Percentiles rank a stretch among this genome's conserved stretches.
Conservation (phyloP, 352 stramenopile genomes). For the Phytopythium vexans region DNA sequence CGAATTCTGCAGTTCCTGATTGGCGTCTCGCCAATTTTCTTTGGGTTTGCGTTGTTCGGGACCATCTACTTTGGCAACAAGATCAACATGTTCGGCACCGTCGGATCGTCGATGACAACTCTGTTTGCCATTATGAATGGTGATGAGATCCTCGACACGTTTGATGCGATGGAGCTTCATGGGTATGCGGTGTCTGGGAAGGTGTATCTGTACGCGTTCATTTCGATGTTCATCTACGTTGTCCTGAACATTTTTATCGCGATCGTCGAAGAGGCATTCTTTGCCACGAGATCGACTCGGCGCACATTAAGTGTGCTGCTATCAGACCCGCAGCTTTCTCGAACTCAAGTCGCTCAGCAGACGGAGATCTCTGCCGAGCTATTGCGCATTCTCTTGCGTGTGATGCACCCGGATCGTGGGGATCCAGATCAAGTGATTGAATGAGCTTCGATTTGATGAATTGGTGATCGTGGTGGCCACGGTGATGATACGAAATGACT, state of each 20-base stretch:
- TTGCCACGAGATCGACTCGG: constrained; percentile 69
- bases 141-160: constrained; percentile 89
- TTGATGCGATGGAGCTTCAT: constrained; percentile 77
- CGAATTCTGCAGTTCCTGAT: constrained; percentile 86
- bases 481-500: too few species aligned
- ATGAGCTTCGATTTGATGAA: too few species aligned
- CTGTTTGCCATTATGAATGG: constrained; percentile 90
- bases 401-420: constrained; percentile 31
- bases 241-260: constrained; percentile 92
- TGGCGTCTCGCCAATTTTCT: constrained; percentile 85
- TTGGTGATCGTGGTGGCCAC: too few species aligned
- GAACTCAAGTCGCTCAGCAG: constrained; percentile 31
- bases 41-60: constrained; percentile 87
- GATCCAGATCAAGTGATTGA: too few species aligned
- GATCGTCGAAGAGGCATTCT: constrained; percentile 91
- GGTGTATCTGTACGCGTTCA: constrained; percentile 88
- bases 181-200: constrained; percentile 65
- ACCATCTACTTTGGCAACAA: constrained; percentile 87
- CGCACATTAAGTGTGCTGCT: constrained; percentile 64
- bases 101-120: constrained; percentile 68
- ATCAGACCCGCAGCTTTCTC: constrained; percentile 36
- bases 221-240: constrained; percentile 92
- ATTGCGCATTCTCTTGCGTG: constrained; percentile 43
- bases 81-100: constrained; percentile 69
- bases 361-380: constrained; percentile 55